Percentiles rank a stretch among this genome's conserved stretches.
Conservation (phyloP, 2,329 filamentous ascomycete genomes). For the Mariannaea sp. region DNA sequence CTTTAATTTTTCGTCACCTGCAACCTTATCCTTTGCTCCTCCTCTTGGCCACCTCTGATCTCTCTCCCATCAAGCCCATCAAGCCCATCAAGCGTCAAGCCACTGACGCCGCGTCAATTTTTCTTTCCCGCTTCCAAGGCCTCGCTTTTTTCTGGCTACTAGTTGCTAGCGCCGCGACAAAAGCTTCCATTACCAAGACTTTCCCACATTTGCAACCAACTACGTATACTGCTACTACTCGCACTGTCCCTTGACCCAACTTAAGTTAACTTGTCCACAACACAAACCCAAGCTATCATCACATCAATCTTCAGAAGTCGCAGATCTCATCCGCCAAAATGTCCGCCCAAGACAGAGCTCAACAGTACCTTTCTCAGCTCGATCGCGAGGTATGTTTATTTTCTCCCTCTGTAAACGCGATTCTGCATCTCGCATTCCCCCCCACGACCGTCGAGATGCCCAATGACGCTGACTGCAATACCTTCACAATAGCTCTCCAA, state of each 20-base stretch:
- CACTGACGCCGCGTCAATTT: slow-evolving; percentile 39
- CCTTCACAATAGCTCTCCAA: slow-evolving; percentile 71
- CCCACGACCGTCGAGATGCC: neutral
- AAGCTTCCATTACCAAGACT: slow-evolving; percentile 33
- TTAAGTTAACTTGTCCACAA: slow-evolving; percentile 5
- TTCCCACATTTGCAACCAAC: slow-evolving; percentile 27
- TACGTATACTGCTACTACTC: slow-evolving; percentile 31
- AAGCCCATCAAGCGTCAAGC: slow-evolving; percentile 36
- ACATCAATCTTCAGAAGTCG: slow-evolving; percentile 15
- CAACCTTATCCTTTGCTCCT: slow-evolving; percentile 14
- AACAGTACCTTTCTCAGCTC: slow-evolving; percentile 77
- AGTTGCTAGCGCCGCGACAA: slow-evolving; percentile 37
- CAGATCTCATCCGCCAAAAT: slow-evolving; percentile 49
- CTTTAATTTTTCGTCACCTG: slow-evolving; percentile 32
- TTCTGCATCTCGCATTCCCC: slow-evolving; percentile 18
- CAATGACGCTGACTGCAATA: slow-evolving; percentile 32
- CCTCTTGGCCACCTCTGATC: slow-evolving; percentile 6
- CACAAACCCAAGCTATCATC: slow-evolving; percentile 26
- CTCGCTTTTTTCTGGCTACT: slow-evolving; percentile 21
- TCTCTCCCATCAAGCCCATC: too few species aligned
- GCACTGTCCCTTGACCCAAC: slow-evolving; percentile 13
- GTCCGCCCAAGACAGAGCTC: slow-evolving; percentile 75
- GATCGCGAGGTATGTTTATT: slow-evolving; percentile 74
- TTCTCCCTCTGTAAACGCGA: slow-evolving; percentile 16
- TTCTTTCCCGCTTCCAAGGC: slow-evolving; percentile 36